A percentile compares a stretch with the other conserved stretches of the same genome.
These are phyloP conservation scores for Coffea eugenioides DNA, from an alignment of 257 asterid genomes.

Conservation along the genomic window DNA sequence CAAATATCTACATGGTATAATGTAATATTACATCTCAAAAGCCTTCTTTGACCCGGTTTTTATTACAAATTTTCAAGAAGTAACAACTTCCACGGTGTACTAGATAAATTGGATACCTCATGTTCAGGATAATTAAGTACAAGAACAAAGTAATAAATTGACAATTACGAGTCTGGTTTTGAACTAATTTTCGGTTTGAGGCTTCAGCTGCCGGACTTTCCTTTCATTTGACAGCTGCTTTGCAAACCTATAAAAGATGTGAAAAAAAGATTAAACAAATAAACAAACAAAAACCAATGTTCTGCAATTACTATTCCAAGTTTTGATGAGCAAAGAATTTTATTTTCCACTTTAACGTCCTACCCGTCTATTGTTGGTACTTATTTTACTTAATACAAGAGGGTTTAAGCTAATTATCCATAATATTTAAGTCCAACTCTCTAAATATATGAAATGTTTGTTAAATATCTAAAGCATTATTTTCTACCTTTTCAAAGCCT, in stretches of 20 bases:
- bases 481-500: slow-evolving; percentile 30
- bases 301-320: not conserved
- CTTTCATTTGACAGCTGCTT: slow-evolving; percentile 24
- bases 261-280: not conserved
- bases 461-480: not conserved
- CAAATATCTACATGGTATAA: no score
- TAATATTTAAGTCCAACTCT: not conserved
- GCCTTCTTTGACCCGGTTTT: no score
- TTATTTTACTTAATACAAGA: no score
- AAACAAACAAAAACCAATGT: not conserved
- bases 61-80: no score
- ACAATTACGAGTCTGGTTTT: not conserved
- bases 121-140: no score
- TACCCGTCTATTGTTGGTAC: not conserved
- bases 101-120: no score
- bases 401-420: not conserved
- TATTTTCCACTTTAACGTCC: not conserved
- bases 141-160: no score
- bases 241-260: slow-evolving; percentile 22
- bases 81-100: no score
- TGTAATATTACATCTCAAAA: no score
- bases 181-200: not conserved
- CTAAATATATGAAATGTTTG: not conserved
- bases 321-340: not conserved
- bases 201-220: not conserved